Base-by-base conservation (phyloP, 108 stramenopile genomes). In the Cyclotella baltica region DNA sequence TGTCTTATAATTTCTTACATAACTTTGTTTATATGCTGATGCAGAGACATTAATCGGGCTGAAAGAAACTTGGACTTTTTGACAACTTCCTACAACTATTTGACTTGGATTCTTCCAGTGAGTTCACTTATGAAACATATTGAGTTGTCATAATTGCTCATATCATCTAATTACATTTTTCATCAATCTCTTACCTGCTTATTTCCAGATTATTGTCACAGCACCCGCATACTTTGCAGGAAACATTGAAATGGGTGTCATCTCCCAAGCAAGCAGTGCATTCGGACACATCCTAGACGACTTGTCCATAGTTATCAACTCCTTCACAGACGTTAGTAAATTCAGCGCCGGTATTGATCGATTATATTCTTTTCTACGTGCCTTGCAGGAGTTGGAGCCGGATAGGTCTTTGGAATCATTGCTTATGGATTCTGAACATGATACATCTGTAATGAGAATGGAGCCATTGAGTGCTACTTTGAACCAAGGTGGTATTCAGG, bases 261-360 rank as follows among this genome's bases (percentile, higher is more conserved):
- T 85, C 3, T 65, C 72, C 3, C 85, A 85, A 63, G 72, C 85
- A 22, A 75, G 72, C 46, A 28, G 73, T 13, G 92, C 92, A 0
- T 93, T 93, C 73, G 95, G 92, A 40, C 98, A 98, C 68, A 94
- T 98, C 61, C 80, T 98, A 15, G 80, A 78, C 62, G 97, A 98
- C 79, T 77, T 98, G 52, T 73, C 73, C 0, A 36, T 93, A 27
- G 86, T 93, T 28, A 74, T 93, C 30, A 93, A 90, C 56, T 88
- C 88, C 23, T 93, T 93, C 67, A 86, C 84, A 34, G 80, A 86
- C n/a, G 64, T 92, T 27, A 75, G 76, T 23, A 59, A 58, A 10
- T 92, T 92, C 55, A 76, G 82, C 11, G 91, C 91, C 0, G 90
- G 90, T 16, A 68, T 92, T 13, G 87, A 83, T 52, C 88, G 91